Evolutionary conservation across 768 basidiomycete genomes (phyloP).

Genomic region (Termitomyces sp.): DNA sequence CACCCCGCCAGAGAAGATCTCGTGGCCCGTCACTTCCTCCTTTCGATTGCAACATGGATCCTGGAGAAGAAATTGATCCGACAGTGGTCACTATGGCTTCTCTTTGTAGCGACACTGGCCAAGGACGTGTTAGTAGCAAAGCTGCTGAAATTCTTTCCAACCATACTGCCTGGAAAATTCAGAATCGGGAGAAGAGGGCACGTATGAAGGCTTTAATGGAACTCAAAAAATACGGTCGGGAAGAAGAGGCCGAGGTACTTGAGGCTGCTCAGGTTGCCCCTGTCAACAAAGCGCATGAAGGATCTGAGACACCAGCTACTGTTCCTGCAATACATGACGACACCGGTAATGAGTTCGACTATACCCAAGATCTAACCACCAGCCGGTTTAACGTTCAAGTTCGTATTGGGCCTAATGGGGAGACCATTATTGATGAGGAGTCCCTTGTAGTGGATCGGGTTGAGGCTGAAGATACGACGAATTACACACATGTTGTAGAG

Average conservation of each 20-base stretch:
- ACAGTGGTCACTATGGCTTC: conserved; percentile 79
- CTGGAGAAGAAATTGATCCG: conserved; percentile 78
- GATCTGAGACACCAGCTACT: conserved; percentile 10
- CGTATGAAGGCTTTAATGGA: conserved; percentile 62
- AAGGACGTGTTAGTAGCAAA: conserved; percentile 75
- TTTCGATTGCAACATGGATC: conserved; percentile 54
- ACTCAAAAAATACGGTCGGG: conserved; percentile 67
- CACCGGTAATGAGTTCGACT: conserved; percentile 64
- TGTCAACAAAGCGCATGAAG: conserved; percentile 12
- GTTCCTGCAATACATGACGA: conserved; percentile 28
- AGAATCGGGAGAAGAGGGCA: conserved; percentile 60
- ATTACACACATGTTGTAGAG: conserved; percentile 76
- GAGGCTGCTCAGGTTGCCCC: conserved; percentile 14
- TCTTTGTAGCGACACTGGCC: conserved; percentile 71
- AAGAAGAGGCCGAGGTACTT: conserved; percentile 34
- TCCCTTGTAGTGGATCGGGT: conserved; percentile 76
- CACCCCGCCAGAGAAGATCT: conserved; percentile 30
- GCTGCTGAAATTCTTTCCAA: conserved; percentile 66
- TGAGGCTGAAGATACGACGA: conserved; percentile 59
- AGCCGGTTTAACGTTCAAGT: conserved; percentile 83
- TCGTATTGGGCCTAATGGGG: conserved; percentile 81
- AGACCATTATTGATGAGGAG: conserved; percentile 82
- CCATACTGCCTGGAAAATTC: conserved; percentile 65
- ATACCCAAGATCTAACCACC: conserved; percentile 53
- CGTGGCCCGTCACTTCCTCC: conserved; percentile 47